phyloP scores from a whole-genome alignment of 495 filamentous ascomycete species.

The Hypoxylon subgilvum region DNA sequence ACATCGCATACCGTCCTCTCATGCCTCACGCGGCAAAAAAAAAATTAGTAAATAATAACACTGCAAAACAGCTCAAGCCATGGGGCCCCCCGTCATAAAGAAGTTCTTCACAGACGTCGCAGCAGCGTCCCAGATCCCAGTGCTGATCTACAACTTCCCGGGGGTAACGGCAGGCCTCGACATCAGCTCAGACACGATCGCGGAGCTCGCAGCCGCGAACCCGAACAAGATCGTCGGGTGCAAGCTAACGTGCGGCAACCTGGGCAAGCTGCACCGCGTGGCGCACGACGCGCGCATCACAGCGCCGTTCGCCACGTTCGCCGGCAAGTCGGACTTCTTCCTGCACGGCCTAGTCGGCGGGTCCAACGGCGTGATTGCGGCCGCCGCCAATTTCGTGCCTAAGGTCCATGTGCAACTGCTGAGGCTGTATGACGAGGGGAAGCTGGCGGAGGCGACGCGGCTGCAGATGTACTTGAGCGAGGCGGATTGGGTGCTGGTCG shows the following conservation, averaged over 20 bases:
- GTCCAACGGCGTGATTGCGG: slow-evolving; percentile 60
- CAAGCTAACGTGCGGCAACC: slow-evolving; percentile 42
- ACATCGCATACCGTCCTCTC: too few species aligned
- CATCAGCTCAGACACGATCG: slow-evolving; percentile 60
- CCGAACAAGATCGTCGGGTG: slow-evolving; percentile 50
- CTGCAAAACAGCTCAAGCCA: slow-evolving; percentile 5
- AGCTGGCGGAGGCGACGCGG: slow-evolving; percentile 53
- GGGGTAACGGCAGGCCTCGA: slow-evolving; percentile 66
- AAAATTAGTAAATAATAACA: too few species aligned
- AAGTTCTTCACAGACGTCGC: slow-evolving; percentile 62
- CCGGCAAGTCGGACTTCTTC: slow-evolving; percentile 66
- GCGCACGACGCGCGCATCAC: slow-evolving; percentile 15
- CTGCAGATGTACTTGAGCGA: slow-evolving; percentile 49
- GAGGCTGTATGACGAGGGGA: slow-evolving; percentile 50
- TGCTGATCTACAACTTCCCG: slow-evolving; percentile 68
- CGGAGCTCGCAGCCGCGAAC: slow-evolving; percentile 49
- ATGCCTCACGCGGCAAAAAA: too few species aligned
- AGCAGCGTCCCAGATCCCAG: slow-evolving; percentile 51
- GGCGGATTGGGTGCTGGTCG: slow-evolving; percentile 7
- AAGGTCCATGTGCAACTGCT: slow-evolving; percentile 50
- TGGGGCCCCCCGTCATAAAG: slow-evolving; percentile 10
- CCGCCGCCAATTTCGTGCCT: slow-evolving; percentile 63
- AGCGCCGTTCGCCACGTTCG: slow-evolving; percentile 60
- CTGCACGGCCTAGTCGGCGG: slow-evolving; percentile 58
- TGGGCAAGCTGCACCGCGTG: slow-evolving; percentile 5